Conservation (phyloP, 2,329 filamentous ascomycete species). For the Aureobasidium pullulans region DNA sequence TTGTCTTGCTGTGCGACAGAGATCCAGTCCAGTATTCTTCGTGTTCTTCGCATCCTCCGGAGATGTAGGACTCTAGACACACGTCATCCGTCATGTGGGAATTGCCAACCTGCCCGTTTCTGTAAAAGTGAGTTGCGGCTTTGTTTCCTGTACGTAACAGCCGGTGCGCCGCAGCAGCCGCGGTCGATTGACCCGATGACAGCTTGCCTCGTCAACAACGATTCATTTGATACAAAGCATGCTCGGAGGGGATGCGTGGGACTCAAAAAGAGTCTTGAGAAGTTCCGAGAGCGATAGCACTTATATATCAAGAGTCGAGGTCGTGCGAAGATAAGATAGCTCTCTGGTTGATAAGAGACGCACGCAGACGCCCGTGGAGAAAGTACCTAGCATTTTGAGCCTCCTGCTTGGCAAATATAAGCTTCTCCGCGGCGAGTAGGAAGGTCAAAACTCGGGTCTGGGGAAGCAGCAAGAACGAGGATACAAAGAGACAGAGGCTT, state of each 20-base stretch:
- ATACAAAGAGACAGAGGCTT: background rate
- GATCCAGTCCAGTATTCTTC: background rate
- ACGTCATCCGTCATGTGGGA: slow-evolving; percentile 10
- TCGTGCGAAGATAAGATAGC: slow-evolving; percentile 9
- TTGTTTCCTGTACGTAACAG: slow-evolving; percentile 11
- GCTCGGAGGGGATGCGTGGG: background rate
- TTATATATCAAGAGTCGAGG: slow-evolving; percentile 7
- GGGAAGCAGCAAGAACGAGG: background rate
- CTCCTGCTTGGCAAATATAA: background rate
- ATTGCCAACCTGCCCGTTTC: slow-evolving; percentile 2
- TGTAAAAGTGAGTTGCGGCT: background rate
- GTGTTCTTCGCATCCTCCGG: background rate
- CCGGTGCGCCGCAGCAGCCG: background rate
- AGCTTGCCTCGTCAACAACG: background rate
- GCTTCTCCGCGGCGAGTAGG: slow-evolving; percentile 10
- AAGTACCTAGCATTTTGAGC: background rate
- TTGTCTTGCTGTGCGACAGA: no score
- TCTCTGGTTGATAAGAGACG: slow-evolving; percentile 4
- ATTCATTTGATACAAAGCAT: background rate
- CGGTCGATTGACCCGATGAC: background rate
- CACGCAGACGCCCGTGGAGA: background rate
- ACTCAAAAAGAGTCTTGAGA: background rate
- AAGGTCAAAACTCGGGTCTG: background rate
- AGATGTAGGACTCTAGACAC: background rate
- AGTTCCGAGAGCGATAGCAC: background rate